phyloP scores from a whole-genome alignment of 148 eudicot species.

The Vaccinium vitisidaea region DNA sequence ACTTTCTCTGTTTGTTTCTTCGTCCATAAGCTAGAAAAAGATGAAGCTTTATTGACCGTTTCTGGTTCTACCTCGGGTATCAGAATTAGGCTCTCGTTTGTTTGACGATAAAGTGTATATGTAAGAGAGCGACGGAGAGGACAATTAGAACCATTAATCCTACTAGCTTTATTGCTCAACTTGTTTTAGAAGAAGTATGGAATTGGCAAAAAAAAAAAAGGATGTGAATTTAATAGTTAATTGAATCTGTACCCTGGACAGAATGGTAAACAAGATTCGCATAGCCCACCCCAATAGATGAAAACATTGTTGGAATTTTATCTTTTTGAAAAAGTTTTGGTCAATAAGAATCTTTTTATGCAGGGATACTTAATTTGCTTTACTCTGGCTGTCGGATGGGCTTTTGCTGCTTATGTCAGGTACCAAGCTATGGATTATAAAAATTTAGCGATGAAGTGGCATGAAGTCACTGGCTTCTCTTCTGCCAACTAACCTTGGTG shows the following conservation, averaged over 20 bases:
- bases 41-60: background rate
- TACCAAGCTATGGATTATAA: slow-evolving; percentile 20
- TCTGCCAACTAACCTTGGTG: background rate
- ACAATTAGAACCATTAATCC: background rate
- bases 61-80: background rate
- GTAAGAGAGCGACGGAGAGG: no score
- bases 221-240: background rate
- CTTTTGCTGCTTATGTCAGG: slow-evolving; percentile 85
- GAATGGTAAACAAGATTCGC: background rate
- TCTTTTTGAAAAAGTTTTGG: background rate
- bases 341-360: slow-evolving; percentile 13
- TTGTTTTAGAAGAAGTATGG: background rate
- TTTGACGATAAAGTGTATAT: background rate
- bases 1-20: background rate
- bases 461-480: slow-evolving; percentile 5
- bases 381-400: slow-evolving; percentile 84
- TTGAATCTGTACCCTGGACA: background rate
- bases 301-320: background rate
- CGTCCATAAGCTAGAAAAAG: background rate
- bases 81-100: background rate
- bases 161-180: background rate
- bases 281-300: background rate
- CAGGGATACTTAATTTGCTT: slow-evolving; percentile 80
- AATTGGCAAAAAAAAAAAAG: background rate
- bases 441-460: background rate